Conservation (phyloP, 202 grass and related monocot species). For the Bolboschoenoplectus hybrid region DNA sequence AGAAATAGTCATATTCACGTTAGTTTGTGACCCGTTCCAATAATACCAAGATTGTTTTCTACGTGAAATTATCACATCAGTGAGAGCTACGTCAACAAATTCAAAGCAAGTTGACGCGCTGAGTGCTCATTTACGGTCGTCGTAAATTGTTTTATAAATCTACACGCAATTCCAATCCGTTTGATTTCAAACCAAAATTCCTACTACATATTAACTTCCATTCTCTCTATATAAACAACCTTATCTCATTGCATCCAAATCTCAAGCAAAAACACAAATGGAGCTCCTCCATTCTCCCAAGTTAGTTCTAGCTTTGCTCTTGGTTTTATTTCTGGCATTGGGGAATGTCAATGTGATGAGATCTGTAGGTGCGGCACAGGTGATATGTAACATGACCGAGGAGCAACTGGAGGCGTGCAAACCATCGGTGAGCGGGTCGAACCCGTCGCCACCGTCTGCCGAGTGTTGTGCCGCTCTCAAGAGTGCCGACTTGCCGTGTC, state of each 20-base stretch:
- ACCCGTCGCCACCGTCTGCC: constrained; percentile 12
- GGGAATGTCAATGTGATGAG: background rate
- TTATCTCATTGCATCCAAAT: background rate
- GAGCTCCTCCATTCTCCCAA: background rate
- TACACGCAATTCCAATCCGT: background rate
- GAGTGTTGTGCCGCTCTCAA: constrained; percentile 43
- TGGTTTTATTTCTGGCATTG: constrained; percentile 24
- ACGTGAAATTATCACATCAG: background rate
- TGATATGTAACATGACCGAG: constrained; percentile 41
- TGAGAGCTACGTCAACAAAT: constrained; percentile 14
- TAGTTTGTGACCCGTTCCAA: background rate
- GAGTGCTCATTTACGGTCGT: background rate
- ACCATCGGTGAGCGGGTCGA: constrained; percentile 36
- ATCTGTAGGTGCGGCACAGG: background rate
- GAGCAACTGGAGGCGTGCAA: constrained; percentile 31
- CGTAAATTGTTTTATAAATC: background rate
- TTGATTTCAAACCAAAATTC: constrained; percentile 24
- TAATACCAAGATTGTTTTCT: background rate
- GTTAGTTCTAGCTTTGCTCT: background rate
- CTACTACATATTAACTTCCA: background rate
- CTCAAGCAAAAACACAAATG: constrained; percentile 30
- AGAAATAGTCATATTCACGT: background rate
- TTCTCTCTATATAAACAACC: constrained; percentile 26
- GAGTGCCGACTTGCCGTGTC: constrained; percentile 40
- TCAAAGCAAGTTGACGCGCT: constrained; percentile 9